Base-by-base conservation (phyloP, 2,329 filamentous ascomycete species). In the Penicillium aurantiogriseum region DNA sequence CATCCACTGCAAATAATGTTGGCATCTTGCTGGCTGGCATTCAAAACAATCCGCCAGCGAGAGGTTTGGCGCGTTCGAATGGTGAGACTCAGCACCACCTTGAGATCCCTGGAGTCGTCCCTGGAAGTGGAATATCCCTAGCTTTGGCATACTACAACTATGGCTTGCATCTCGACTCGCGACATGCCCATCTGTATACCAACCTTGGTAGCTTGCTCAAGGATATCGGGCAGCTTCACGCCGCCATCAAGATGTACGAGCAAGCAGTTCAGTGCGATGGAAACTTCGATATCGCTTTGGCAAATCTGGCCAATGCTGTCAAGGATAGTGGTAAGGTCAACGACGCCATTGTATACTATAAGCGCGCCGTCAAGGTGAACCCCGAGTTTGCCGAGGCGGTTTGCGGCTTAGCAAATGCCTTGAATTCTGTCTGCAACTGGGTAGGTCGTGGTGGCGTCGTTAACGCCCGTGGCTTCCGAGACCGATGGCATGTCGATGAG, bases 381-480 rank as follows among this genome's bases (percentile, higher is more conserved):
- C 93, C 94, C 0, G 89, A 96, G 35, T 99, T 99, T 76, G 91
- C 94, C 1, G 94, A 99, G 76, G 94, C 94, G 7, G 93, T 99
- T 0, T 99, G 94, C 73, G 94, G 94, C 8, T 82, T 99, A 51
- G 92, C 92, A 2, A 97, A 96, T 57, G 93, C 94, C 1, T 80
- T 99, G 51, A 97, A 97, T 71, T 97, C 94, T 7, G 92, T 99
- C 6, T 99, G 94, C 71, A 90, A 93, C 69, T 99, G 94, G 94
- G 84, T 85, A 67, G 91, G 91, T 31, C 86, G 94, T 62, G 94
- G 94, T 59, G 94, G 94, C 1, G 88, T 96, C 45, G 81, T 90
- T 27, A 83, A 90, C n/a, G 83, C 87, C 52, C 81, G 80, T 51
- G 91, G 90, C 9, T 85, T 82, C 64, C 86, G 88, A 61, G 94